phyloP scores from a whole-genome alignment of 805 yeast species.

The Candida easanensis region DNA sequence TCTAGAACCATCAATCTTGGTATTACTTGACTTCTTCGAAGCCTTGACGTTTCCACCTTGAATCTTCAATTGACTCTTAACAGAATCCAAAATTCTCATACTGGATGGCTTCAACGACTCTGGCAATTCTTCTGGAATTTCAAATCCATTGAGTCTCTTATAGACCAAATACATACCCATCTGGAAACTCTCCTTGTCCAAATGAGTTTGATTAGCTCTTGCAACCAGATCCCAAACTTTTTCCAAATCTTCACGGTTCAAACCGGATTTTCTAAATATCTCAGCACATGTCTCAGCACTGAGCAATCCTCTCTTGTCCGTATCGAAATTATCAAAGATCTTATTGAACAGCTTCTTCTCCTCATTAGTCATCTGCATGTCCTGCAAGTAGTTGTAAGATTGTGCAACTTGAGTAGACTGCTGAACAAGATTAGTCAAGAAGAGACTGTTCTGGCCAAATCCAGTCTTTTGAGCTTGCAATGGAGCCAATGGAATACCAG shows the following conservation, averaged over 20 bases:
- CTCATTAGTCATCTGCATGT: slow-evolving; percentile 65
- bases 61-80: slow-evolving; percentile 50
- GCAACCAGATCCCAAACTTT: slow-evolving; percentile 89
- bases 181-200: slow-evolving; percentile 90
- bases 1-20: slow-evolving; percentile 37
- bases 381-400: slow-evolving; percentile 27
- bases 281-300: slow-evolving; percentile 85
- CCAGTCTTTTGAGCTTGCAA: slow-evolving; percentile 43
- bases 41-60: slow-evolving; percentile 11
- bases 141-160: slow-evolving; percentile 82
- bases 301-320: slow-evolving; percentile 61
- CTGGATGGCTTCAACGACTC: slow-evolving; percentile 91
- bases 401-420: slow-evolving; percentile 41
- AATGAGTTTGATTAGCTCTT: slow-evolving; percentile 76
- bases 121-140: slow-evolving; percentile 77
- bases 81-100: slow-evolving; percentile 65
- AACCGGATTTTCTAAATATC: slow-evolving; percentile 87
- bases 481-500: slow-evolving; percentile 23
- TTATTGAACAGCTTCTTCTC: slow-evolving; percentile 86
- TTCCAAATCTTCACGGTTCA: slow-evolving; percentile 84
- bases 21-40: slow-evolving; percentile 27
- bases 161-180: slow-evolving; percentile 97
- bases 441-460: slow-evolving; percentile 40
- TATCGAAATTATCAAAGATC: slow-evolving; percentile 87
- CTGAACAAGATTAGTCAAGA: slow-evolving; percentile 55